Conservation (phyloP, 2,329 filamentous ascomycete genomes). For the Paraphoma sp. region DNA sequence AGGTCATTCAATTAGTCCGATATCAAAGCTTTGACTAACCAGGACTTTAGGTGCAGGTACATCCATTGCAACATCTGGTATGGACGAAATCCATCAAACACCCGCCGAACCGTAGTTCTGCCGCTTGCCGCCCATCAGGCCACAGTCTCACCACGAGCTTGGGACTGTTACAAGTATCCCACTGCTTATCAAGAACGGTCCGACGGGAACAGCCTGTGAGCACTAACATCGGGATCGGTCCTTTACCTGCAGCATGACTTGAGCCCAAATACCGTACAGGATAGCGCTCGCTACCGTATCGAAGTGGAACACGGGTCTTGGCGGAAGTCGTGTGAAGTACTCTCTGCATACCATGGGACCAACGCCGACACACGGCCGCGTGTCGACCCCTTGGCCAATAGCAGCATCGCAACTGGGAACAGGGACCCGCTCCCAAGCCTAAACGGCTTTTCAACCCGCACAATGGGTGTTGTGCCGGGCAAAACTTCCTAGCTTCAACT, state of each 20-base stretch:
- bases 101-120: background rate
- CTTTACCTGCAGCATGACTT: background rate
- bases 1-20: too few relatives aligned
- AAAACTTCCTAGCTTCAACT: too few relatives aligned
- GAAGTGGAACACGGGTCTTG: background rate
- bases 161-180: background rate
- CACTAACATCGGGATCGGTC: background rate
- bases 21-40: too few relatives aligned
- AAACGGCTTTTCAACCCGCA: too few relatives aligned
- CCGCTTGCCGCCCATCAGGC: background rate
- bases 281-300: background rate
- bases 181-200: background rate
- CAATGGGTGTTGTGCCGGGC: too few relatives aligned
- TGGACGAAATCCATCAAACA: background rate
- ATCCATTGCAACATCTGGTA: too few relatives aligned
- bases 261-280: background rate
- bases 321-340: background rate
- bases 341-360: background rate
- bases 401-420: background rate
- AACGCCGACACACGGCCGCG: background rate
- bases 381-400: background rate
- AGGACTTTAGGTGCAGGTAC: too few relatives aligned
- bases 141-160: background rate
- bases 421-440: background rate
- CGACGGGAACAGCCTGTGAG: background rate